A percentile compares a stretch with the other conserved stretches of the same genome.
Conservation (phyloP, 805 yeast genomes). For the Pichia nakasei region DNA sequence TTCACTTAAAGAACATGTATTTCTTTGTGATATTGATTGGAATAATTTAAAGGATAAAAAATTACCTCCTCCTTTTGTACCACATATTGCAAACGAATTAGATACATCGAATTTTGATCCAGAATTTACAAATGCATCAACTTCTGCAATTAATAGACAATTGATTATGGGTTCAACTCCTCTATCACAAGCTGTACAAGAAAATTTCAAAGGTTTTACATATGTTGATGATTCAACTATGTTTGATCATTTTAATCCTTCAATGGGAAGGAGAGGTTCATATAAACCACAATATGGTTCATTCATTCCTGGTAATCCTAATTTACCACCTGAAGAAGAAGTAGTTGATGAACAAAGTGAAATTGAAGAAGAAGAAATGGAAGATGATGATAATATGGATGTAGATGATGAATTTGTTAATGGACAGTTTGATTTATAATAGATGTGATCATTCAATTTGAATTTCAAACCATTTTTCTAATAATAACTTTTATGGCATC, state of each 20-base stretch:
- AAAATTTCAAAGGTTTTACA: conserved; percentile 93
- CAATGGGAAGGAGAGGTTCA: conserved; percentile 30
- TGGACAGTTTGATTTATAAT: conserved; percentile 75
- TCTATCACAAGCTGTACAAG: conserved; percentile 89
- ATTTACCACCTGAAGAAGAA: conserved; percentile 75
- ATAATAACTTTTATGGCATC: neutral
- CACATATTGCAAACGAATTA: conserved; percentile 81
- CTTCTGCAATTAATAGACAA: conserved; percentile 68
- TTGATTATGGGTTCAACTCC: conserved; percentile 68
- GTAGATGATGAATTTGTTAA: conserved; percentile 75
- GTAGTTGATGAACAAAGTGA: conserved; percentile 65
- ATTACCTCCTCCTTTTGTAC: conserved; percentile 94
- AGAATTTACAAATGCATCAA: conserved; percentile 88
- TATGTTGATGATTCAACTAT: conserved; percentile 90
- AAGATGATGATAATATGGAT: conserved; percentile 41
- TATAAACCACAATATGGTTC: conserved; percentile 47
- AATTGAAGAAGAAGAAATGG: conserved; percentile 32
- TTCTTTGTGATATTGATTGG: conserved; percentile 92
- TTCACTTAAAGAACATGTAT: conserved; percentile 86
- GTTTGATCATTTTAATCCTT: conserved; percentile 62
- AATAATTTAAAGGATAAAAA: conserved; percentile 63
- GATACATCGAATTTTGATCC: conserved; percentile 98
- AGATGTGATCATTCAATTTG: neutral
- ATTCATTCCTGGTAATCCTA: conserved; percentile 71
- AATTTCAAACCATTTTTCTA: neutral